phyloP scores from a whole-genome alignment of 2,329 filamentous ascomycete genomes.

The Botrytis medusae region DNA sequence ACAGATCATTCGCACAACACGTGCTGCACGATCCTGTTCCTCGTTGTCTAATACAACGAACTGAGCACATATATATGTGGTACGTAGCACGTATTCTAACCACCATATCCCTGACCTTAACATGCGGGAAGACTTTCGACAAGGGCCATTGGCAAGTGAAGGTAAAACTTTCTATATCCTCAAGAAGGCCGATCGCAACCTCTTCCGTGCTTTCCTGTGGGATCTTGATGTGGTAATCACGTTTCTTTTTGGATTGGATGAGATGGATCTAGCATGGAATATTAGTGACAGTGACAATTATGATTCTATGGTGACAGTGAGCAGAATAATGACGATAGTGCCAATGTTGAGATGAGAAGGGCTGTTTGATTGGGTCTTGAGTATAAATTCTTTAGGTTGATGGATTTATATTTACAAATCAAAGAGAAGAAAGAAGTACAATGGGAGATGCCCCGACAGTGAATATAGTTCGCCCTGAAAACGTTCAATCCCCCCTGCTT shows the following conservation, averaged over 20 bases:
- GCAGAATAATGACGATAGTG: not conserved
- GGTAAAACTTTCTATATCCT: not conserved
- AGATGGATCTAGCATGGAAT: too few species aligned
- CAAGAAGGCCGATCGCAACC: not conserved
- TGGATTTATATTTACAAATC: not conserved
- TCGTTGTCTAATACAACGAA: not conserved
- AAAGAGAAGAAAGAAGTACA: not conserved
- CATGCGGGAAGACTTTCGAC: not conserved
- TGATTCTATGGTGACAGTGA: not conserved
- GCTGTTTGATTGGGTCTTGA: not conserved
- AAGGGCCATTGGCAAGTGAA: not conserved
- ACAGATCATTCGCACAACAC: not conserved
- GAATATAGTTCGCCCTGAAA: not conserved
- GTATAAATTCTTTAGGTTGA: not conserved
- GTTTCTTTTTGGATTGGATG: not conserved
- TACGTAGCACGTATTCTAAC: not conserved
- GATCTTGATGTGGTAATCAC: not conserved
- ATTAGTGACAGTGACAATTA: not conserved
- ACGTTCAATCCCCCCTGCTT: not conserved
- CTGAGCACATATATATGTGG: not conserved
- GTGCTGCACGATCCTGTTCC: rapidly evolving
- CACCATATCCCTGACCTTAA: not conserved
- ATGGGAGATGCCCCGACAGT: too few species aligned
- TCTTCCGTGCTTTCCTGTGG: not conserved
- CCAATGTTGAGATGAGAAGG: not conserved